Base-by-base conservation (phyloP, 768 basidiomycete species). In the Termitomyces titanicus region DNA sequence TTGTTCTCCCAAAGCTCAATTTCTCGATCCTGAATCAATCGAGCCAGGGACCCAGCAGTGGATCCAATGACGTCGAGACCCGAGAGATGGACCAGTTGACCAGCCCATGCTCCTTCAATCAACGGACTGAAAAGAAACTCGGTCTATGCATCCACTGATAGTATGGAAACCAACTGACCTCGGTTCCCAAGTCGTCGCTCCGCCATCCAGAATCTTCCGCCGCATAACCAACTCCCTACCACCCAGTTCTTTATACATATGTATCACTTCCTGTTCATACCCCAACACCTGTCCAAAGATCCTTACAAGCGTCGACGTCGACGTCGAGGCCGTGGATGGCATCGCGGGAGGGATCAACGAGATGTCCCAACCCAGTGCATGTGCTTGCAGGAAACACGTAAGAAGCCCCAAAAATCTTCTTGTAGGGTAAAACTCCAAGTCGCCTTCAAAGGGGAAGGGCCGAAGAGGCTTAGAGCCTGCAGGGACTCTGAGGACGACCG, bases 211-310 rank as follows among this genome's bases (percentile, higher is more conserved):
- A 38, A 86, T 79, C 63, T 72, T 76, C 34, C 85, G 67, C 24
- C 85, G 70, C 85, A 88, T 86, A 22, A 85, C 63, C 20, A 88
- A 64, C 69, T 86, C 85, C 17, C 85, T 67, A 8, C 85, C 85
- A 8, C 85, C 84, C 7, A 86, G 68, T 57, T 86, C 85, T 66
- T 86, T 88, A 65, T 85, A 88, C 72, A 86, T 72, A 55, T 86
- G 83, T 10, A 85, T 64, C 3, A 77, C 78, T 57, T 86, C 84
- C 0, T 72, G 64, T 12, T 83, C 80, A 63, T 86, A 88, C 0
- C 85, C 85, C 0, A 88, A 71, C 8, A 85, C 56, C 53, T 79
- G 73, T 3, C 77, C 77, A 58, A 88, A 85, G 0, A 77, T 72
- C 53, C 66, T 71, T 18, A 86, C 77, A 25, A 86, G 76, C 5